Conservation (phyloP, 2,329 filamentous ascomycete species). For the Arthroderma sp. region DNA sequence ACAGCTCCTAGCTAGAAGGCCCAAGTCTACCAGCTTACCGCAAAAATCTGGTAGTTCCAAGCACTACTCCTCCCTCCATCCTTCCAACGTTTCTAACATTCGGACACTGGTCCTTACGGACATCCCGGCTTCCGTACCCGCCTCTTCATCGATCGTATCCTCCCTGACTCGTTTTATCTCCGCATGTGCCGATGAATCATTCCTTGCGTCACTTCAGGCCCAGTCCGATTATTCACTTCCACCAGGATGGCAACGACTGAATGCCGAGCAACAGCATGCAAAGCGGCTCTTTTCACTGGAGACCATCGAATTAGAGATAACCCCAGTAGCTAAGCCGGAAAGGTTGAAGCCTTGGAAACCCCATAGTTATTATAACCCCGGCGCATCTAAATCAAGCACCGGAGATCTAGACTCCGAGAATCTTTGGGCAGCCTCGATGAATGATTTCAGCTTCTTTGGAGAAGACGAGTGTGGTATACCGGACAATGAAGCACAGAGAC, state of each 20-base stretch:
- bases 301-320: conserved; percentile 44
- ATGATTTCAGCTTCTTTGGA: conserved; percentile 50
- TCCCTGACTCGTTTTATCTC: conserved; percentile 42
- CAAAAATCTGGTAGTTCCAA: conserved; percentile 17
- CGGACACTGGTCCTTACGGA: conserved; percentile 44
- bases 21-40: conserved; percentile 19
- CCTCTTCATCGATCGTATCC: conserved; percentile 29
- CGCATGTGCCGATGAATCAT: conserved; percentile 42
- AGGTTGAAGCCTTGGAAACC: conserved; percentile 25
- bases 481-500: conserved; percentile 25
- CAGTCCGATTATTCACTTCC: conserved; percentile 45
- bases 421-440: conserved; percentile 45
- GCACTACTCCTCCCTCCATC: conserved; percentile 34
- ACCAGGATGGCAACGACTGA: conserved; percentile 39
- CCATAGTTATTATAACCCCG: conserved; percentile 32
- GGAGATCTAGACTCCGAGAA: conserved; percentile 47
- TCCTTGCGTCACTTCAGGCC: conserved; percentile 41
- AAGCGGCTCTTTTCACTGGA: conserved; percentile 42
- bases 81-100: conserved; percentile 41
- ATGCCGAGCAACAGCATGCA: conserved; percentile 37
- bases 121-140: conserved; percentile 35
- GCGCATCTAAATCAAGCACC: conserved; percentile 41
- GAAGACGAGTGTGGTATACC: conserved; percentile 44
- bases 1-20: conserved; percentile 26
- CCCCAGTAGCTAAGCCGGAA: conserved; percentile 18